Percentiles rank a stretch among this genome's conserved stretches.
phyloP scores from a whole-genome alignment of 2,329 filamentous ascomycete species.

The Ceratocystis cubensis region DNA sequence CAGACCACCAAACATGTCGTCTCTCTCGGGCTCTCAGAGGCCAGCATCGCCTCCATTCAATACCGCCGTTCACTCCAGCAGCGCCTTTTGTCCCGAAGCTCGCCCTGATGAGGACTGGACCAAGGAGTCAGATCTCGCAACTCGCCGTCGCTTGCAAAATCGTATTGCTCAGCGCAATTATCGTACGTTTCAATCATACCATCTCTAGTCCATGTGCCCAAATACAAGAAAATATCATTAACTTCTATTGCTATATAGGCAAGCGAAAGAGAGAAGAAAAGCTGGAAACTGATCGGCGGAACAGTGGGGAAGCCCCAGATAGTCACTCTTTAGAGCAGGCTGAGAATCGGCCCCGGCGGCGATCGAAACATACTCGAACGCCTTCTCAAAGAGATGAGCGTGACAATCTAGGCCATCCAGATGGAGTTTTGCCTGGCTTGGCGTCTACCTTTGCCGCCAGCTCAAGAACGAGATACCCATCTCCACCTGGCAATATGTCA shows the following conservation, averaged over 20 bases:
- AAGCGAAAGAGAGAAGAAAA: constrained; percentile 16
- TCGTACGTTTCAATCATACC: constrained; percentile 43
- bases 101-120: constrained; percentile 98
- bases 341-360: constrained; percentile 1
- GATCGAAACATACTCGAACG: neutral
- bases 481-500: neutral
- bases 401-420: neutral
- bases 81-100: constrained; percentile 85
- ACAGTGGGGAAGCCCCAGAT: neutral
- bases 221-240: neutral
- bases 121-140: constrained; percentile 93
- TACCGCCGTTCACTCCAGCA: constrained; percentile 48
- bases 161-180: constrained; percentile 65
- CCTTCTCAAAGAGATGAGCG: neutral
- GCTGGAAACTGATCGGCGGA: constrained; percentile 8
- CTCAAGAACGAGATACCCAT: neutral
- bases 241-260: constrained; percentile 5
- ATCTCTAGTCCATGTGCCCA: constrained; percentile 48
- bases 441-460: neutral
- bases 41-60: neutral
- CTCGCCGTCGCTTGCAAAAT: constrained; percentile 70
- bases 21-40: constrained; percentile 3
- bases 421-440: neutral
- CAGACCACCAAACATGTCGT: neutral
- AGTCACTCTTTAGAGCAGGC: neutral